Conservation (phyloP, 2,329 filamentous ascomycete genomes). For the Pseudofabraea citricarpa region DNA sequence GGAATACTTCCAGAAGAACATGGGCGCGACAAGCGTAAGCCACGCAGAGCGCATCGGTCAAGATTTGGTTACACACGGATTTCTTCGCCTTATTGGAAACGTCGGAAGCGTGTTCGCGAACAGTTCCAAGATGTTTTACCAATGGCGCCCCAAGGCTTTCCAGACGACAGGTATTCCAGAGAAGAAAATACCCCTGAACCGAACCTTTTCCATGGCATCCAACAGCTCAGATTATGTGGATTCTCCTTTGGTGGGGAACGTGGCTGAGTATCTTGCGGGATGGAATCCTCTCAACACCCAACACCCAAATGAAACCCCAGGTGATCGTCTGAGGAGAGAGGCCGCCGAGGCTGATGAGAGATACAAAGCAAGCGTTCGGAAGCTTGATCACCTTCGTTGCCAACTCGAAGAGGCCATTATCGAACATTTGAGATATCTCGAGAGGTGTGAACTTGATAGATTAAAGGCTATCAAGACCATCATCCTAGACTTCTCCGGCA, state of each 20-base stretch:
- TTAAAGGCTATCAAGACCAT: slow-evolving; percentile 98
- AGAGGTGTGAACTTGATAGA: slow-evolving; percentile 92
- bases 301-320: slow-evolving; percentile 88
- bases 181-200: slow-evolving; percentile 69
- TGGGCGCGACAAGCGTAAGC: slow-evolving; percentile 78
- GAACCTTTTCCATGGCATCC: slow-evolving; percentile 69
- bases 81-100: slow-evolving; percentile 86
- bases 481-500: slow-evolving; percentile 93
- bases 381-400: slow-evolving; percentile 85
- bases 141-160: slow-evolving; percentile 93
- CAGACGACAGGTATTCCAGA: slow-evolving; percentile 82
- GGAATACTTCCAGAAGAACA: slow-evolving; percentile 86
- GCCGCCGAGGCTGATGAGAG: slow-evolving; percentile 86
- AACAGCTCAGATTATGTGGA: slow-evolving; percentile 52
- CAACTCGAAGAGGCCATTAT: slow-evolving; percentile 95
- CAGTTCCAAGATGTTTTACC: slow-evolving; percentile 95
- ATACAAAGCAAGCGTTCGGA: slow-evolving; percentile 82
- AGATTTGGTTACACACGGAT: slow-evolving; percentile 80
- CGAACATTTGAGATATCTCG: slow-evolving; percentile 88
- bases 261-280: slow-evolving; percentile 83
- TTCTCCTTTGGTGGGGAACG: slow-evolving; percentile 74
- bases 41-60: slow-evolving; percentile 95
- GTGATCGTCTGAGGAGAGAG: slow-evolving; percentile 81
- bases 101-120: slow-evolving; percentile 96
- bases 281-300: slow-evolving; percentile 92